Evolutionary conservation across 495 filamentous ascomycete genomes (phyloP), one percentile per base, ranked within the genome.

Genomic region (Neurospora sp.): DNA sequence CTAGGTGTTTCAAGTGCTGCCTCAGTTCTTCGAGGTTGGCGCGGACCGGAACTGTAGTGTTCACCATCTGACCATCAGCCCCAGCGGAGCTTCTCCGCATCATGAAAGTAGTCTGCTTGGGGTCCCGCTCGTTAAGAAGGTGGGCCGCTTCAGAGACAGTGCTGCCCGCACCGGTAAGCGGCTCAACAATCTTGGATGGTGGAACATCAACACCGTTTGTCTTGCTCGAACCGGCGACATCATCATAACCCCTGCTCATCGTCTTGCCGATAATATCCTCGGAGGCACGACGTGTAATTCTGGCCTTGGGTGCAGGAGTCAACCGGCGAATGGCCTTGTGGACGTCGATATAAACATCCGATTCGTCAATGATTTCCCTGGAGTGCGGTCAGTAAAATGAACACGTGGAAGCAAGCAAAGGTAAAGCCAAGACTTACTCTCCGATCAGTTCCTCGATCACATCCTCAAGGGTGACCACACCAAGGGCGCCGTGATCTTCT

Each of bases 401-500:
- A 73, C 70, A 40, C 10, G 40, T 3, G 20, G 35, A 20, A 70
- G 68, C 69, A 6, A 38, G 9, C 18, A 40, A 53, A n/a, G 44
- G 37, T 65, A 9, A 31, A 59, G 48, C n/a, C 35, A 35, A 42
- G 22, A 89, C 93, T 78, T 87, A 95, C 92, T 99, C 96, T 80
- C 96, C 96, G 80, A 99, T 98, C 42, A 99, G 84, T 79, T 99
- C 96, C 80, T 99, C 96, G 74, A 98, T 98, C 12, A 98, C 96
- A 83, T 99, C 96, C 81, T 99, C 96, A 3, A 99, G 83, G 0
- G 96, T 99, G 12, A 98, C 92, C 1, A 99, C 96, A 31, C 96
- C 96, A 18, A 97, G 83, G 1, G 94, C 93, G 44, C 96, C 96
- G 73, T 91, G 89, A 77, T 96, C 90, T 74, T 96, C 91, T 14